Percentiles rank a stretch among this genome's conserved stretches.
Evolutionary conservation across 2,329 filamentous ascomycete genomes (phyloP).

Genomic region (Pyrenochaeta sp.): DNA sequence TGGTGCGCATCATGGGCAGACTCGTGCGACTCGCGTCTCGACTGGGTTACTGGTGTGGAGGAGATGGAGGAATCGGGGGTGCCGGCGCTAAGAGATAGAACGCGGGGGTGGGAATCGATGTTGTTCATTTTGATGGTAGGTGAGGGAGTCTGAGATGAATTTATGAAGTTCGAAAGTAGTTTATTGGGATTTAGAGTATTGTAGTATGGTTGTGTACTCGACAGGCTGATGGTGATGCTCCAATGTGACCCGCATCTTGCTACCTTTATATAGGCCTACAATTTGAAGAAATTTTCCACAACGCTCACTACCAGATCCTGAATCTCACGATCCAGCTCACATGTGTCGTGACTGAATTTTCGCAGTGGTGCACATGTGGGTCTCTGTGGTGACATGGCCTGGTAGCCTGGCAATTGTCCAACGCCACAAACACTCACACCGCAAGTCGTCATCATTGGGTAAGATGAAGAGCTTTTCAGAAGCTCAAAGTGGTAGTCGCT

Average conservation of each 20-base stretch:
- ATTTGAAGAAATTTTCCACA: slow-evolving; percentile 7
- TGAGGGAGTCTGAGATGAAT: slow-evolving; percentile 4
- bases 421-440: slow-evolving; percentile 8
- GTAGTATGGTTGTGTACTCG: slow-evolving; percentile 6
- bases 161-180: neutral
- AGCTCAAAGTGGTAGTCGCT: neutral
- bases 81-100: slow-evolving; percentile 25
- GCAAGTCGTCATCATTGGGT: slow-evolving; percentile 13
- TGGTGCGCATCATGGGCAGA: slow-evolving; percentile 33
- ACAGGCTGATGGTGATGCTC: slow-evolving; percentile 10
- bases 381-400: slow-evolving; percentile 7
- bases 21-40: slow-evolving; percentile 27
- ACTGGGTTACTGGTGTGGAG: slow-evolving; percentile 17
- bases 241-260: neutral
- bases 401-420: neutral
- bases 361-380: slow-evolving; percentile 16
- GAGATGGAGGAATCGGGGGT: slow-evolving; percentile 12
- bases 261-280: slow-evolving; percentile 22
- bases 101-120: slow-evolving; percentile 30
- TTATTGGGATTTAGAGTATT: neutral
- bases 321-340: slow-evolving; percentile 16
- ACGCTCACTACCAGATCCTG: neutral
- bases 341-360: slow-evolving; percentile 22
- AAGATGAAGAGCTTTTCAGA: slow-evolving; percentile 3
- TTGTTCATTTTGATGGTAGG: slow-evolving; percentile 23